Percentiles rank a stretch among this genome's conserved stretches.
Conservation (phyloP, 176 grass and related monocot genomes). For the Cenchrus purpureus region DNA sequence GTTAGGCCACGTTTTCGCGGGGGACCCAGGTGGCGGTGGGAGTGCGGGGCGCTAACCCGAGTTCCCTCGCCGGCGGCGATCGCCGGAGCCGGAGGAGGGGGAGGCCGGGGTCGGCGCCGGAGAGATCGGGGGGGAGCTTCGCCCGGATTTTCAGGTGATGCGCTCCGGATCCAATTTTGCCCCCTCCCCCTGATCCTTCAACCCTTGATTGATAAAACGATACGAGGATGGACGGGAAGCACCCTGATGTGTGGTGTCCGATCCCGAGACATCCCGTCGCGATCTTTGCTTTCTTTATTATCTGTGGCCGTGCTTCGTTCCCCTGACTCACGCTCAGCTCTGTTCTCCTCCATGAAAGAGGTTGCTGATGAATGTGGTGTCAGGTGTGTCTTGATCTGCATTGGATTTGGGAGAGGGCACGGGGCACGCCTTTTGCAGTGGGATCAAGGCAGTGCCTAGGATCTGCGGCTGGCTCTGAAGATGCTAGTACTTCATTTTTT, state of each 20-base stretch:
- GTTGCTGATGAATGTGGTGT: background rate
- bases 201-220: background rate
- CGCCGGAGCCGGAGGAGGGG: background rate
- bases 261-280: background rate
- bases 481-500: no score
- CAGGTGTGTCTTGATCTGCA: background rate
- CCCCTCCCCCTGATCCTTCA: no score
- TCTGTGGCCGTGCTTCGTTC: background rate
- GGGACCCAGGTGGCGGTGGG: no score
- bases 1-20: no score
- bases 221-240: no score
- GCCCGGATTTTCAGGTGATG: background rate
- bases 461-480: background rate
- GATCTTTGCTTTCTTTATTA: background rate
- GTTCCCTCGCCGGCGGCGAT: background rate
- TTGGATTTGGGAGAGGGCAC: constrained; percentile 15
- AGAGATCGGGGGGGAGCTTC: background rate
- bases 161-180: background rate
- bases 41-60: no score
- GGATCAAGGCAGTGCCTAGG: background rate
- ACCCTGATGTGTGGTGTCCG: no score
- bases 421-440: background rate
- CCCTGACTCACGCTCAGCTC: background rate
- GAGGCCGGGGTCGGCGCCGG: background rate
- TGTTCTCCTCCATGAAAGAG: background rate